Conservation (phyloP, 2,329 filamentous ascomycete species). For the Aspergillus pseudoglaucus region DNA sequence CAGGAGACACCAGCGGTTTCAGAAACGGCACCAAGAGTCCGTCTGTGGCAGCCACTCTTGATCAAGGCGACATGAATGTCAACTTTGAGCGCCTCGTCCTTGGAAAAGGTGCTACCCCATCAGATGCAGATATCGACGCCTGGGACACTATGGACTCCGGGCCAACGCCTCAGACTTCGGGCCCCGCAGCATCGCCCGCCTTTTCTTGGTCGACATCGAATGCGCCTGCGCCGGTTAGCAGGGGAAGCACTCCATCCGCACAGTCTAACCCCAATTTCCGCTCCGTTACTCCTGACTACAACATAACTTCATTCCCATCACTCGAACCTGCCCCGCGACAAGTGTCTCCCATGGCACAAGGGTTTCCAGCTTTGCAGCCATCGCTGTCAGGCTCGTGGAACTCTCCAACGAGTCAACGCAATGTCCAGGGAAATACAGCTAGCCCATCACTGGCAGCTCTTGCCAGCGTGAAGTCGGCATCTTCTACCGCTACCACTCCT, state of each 20-base stretch:
- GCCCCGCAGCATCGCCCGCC: conserved; percentile 22
- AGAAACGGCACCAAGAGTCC: conserved; percentile 21
- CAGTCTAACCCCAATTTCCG: conserved; percentile 28
- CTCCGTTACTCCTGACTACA: conserved; percentile 49
- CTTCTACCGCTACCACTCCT: conserved; percentile 10
- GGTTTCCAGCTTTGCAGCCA: conserved; percentile 25
- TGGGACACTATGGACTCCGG: conserved; percentile 29
- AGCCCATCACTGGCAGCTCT: conserved; percentile 18
- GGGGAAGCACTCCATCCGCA: conserved; percentile 11
- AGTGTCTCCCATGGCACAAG: conserved; percentile 19
- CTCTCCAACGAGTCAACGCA: conserved; percentile 10
- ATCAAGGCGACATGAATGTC: conserved; percentile 51
- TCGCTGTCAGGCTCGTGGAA: conserved; percentile 20
- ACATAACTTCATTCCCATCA: conserved; percentile 42
- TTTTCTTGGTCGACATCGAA: conserved; percentile 40
- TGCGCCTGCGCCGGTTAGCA: conserved; percentile 12
- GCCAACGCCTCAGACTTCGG: conserved; percentile 14
- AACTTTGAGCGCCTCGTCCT: conserved; percentile 90
- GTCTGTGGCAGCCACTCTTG: conserved; percentile 35
- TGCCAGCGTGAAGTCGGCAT: conserved; percentile 16
- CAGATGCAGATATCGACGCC: conserved; percentile 23
- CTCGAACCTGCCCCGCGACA: conserved; percentile 36
- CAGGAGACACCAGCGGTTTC: conserved; percentile 46
- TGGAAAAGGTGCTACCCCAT: conserved; percentile 49
- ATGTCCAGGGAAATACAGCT: conserved; percentile 9